phyloP scores from a whole-genome alignment of 257 asterid species.

The Nicotiana sylvestris region DNA sequence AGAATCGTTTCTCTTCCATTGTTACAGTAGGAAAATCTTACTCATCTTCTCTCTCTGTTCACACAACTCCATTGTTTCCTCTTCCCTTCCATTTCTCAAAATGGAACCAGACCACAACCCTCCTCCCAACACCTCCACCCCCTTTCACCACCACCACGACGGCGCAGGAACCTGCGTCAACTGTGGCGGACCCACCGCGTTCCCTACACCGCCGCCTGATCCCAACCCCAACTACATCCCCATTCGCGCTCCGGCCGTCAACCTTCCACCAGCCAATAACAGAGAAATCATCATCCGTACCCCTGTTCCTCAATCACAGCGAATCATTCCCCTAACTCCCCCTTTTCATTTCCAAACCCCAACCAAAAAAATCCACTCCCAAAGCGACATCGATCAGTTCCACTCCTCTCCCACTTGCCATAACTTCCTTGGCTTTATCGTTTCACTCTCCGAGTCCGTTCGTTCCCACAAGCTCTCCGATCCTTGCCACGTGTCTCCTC shows the following conservation, averaged over 20 bases:
- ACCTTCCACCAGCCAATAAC: conserved; percentile 61
- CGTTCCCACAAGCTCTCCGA: conserved; percentile 66
- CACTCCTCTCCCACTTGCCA: conserved; percentile 53
- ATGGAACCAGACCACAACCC: conserved; percentile 14
- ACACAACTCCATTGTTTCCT: too few relatives aligned
- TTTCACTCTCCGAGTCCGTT: conserved; percentile 65
- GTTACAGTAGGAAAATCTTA: too few relatives aligned
- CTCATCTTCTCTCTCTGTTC: too few relatives aligned
- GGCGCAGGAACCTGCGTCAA: conserved; percentile 38
- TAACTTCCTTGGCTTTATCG: conserved; percentile 77
- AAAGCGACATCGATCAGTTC: conserved; percentile 49
- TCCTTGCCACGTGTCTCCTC: conserved; percentile 54
- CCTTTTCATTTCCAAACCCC: conserved; percentile 65
- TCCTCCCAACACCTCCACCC: conserved; percentile 2
- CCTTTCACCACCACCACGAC: conserved; percentile 21
- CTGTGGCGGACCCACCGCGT: conserved; percentile 71
- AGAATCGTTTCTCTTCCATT: too few relatives aligned
- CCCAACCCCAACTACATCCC: conserved; percentile 72
- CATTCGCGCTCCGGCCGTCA: conserved; percentile 82
- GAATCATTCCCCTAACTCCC: conserved; percentile 38
- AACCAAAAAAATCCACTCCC: conserved; percentile 49
- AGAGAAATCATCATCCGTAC: conserved; percentile 76
- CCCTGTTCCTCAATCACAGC: conserved; percentile 78
- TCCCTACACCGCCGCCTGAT: conserved; percentile 65
- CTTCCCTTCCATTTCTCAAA: neutral